A percentile compares a stretch with the other conserved stretches of the same genome.
Evolutionary conservation across 768 basidiomycete genomes (phyloP).

Genomic region (Pisolithus albus): DNA sequence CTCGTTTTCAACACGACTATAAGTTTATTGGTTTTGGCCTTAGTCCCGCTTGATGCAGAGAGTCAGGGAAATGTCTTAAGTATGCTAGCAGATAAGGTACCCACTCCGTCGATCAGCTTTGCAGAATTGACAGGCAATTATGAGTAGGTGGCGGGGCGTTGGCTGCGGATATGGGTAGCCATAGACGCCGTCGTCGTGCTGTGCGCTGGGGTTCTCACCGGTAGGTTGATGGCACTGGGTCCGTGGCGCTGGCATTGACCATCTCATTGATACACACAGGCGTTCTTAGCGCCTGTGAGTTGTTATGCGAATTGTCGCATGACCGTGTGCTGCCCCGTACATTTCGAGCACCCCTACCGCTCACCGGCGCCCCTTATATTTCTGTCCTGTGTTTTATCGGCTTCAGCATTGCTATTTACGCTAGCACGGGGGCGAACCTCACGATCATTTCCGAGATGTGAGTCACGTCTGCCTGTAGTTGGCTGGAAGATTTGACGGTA

Average conservation of each 20-base stretch:
- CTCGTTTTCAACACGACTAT: slow-evolving; percentile 50
- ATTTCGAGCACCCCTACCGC: slow-evolving; percentile 43
- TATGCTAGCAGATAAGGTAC: slow-evolving; percentile 52
- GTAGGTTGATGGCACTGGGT: slow-evolving; percentile 22
- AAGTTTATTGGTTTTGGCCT: slow-evolving; percentile 53
- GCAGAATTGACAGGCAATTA: neutral
- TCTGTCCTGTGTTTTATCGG: slow-evolving; percentile 44
- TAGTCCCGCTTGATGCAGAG: slow-evolving; percentile 47
- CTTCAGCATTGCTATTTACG: slow-evolving; percentile 51
- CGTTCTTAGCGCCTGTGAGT: slow-evolving; percentile 51
- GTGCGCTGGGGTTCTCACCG: slow-evolving; percentile 65
- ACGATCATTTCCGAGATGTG: slow-evolving; percentile 54
- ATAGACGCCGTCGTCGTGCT: slow-evolving; percentile 67
- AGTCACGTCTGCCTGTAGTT: slow-evolving; percentile 4
- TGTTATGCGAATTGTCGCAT: slow-evolving; percentile 50
- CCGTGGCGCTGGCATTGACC: neutral
- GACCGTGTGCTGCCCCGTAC: slow-evolving; percentile 53
- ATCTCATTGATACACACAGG: slow-evolving; percentile 27
- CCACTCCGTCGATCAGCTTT: neutral
- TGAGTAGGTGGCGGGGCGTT: slow-evolving; percentile 48
- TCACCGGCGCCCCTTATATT: slow-evolving; percentile 46
- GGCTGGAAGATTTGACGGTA: slow-evolving; percentile 1
- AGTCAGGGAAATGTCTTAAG: slow-evolving; percentile 56
- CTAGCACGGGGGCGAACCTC: slow-evolving; percentile 47
- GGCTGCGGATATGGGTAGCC: slow-evolving; percentile 57